Percentiles rank a stretch among this genome's conserved stretches.
Conservation (phyloP, 2,329 filamentous ascomycete genomes). For the Fusarium verticillioides region DNA sequence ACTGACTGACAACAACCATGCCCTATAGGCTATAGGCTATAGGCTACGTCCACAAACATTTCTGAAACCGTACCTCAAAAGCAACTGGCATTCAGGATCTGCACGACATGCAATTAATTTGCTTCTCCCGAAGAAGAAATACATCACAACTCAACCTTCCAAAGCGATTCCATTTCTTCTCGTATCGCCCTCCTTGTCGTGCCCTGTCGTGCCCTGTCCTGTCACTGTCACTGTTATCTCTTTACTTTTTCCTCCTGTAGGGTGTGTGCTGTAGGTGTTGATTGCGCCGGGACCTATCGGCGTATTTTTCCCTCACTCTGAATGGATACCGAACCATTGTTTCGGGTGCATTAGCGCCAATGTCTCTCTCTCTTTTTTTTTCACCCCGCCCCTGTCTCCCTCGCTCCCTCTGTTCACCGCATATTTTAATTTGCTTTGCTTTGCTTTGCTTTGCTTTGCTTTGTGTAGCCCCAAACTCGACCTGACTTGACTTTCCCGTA, state of each 20-base stretch:
- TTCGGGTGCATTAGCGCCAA: slow-evolving; percentile 35
- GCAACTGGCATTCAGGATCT: not conserved
- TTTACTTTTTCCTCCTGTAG: not conserved
- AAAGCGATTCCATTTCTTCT: not conserved
- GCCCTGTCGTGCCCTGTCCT: not conserved
- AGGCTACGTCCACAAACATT: not conserved
- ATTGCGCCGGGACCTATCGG: slow-evolving; percentile 4
- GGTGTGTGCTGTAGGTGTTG: not conserved
- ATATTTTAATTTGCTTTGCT: not conserved
- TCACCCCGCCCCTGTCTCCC: not conserved
- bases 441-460: not conserved
- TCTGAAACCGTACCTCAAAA: not conserved
- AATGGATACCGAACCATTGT: slow-evolving; percentile 34
- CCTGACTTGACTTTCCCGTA: not conserved
- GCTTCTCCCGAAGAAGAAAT: slow-evolving; percentile 18
- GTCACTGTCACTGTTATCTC: not conserved
- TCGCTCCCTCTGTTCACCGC: slow-evolving; percentile 10
- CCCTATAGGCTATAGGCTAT: not conserved
- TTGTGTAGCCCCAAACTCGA: slow-evolving; percentile 1
- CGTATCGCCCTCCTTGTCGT: not conserved
- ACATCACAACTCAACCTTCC: not conserved
- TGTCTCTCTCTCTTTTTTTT: not conserved
- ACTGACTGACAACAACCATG: not conserved
- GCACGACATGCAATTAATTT: slow-evolving; percentile 6
- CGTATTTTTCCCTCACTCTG: not conserved